These are phyloP conservation scores for Dendrocalamus latiflorus DNA, from an alignment of 202 grass and related monocot genomes.

Conservation along the genomic window DNA sequence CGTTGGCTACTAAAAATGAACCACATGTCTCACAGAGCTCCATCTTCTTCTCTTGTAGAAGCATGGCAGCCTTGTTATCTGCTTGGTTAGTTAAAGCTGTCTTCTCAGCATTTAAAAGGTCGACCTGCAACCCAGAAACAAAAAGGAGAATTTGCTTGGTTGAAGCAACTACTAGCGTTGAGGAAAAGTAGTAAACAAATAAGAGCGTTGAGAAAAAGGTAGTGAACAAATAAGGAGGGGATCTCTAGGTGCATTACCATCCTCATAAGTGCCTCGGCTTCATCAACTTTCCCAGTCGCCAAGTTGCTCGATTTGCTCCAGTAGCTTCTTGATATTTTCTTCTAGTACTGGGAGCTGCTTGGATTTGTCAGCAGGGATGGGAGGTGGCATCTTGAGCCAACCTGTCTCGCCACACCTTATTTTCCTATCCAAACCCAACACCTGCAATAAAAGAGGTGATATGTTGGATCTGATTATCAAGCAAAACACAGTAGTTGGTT, in stretches of 20 bases:
- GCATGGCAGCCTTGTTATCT: conserved; percentile 59
- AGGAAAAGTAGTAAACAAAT: neutral
- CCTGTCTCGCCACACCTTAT: conserved; percentile 57
- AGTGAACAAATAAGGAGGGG: neutral
- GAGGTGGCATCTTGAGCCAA: conserved; percentile 44
- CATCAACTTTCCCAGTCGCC: conserved; percentile 90
- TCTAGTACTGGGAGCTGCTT: conserved; percentile 54
- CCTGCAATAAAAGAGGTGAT: conserved; percentile 14
- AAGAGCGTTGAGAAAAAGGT: neutral
- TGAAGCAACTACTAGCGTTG: neutral
- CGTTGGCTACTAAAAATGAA: conserved; percentile 83
- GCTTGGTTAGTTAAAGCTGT: conserved; percentile 62
- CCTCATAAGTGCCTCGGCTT: conserved; percentile 88
- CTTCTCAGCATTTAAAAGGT: conserved; percentile 73
- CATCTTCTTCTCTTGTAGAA: conserved; percentile 93
- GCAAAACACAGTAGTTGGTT: neutral
- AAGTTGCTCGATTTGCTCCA: conserved; percentile 84
- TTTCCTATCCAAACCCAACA: conserved; percentile 65
- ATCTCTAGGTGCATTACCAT: conserved; percentile 37
- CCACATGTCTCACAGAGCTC: conserved; percentile 83
- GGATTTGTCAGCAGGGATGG: conserved; percentile 40
- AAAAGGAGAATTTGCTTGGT: neutral
- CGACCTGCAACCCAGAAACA: conserved; percentile 48
- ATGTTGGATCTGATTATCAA: neutral
- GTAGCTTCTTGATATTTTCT: conserved; percentile 59